These are phyloP conservation scores for Calonectria montana DNA, from an alignment of 2,329 filamentous ascomycete genomes.

Conservation along the genomic window DNA sequence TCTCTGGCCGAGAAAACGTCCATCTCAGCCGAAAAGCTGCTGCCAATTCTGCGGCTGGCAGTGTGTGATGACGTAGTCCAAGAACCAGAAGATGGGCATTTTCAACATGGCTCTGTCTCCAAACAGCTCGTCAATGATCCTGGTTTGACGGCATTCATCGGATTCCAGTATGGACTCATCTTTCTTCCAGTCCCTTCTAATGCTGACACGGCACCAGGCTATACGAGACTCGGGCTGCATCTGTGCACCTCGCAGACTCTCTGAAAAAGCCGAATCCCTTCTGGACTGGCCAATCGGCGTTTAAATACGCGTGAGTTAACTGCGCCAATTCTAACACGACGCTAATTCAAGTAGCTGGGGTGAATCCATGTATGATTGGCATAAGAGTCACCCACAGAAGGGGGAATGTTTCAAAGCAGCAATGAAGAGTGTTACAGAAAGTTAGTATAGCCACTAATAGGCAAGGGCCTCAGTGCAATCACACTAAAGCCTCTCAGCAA, in stretches of 20 bases:
- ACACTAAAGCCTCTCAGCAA: background rate
- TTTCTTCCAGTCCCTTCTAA: background rate
- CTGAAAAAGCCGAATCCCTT: slow-evolving; percentile 26
- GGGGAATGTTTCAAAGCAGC: slow-evolving; percentile 42
- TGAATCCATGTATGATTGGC: slow-evolving; percentile 37
- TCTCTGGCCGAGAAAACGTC: slow-evolving; percentile 22
- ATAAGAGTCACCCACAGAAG: slow-evolving; percentile 51
- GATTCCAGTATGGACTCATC: slow-evolving; percentile 26
- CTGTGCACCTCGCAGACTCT: slow-evolving; percentile 32
- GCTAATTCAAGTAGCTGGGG: slow-evolving; percentile 27
- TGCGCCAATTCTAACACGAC: background rate
- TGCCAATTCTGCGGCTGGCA: slow-evolving; percentile 28
- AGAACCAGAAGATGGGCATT: slow-evolving; percentile 16
- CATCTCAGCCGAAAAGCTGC: slow-evolving; percentile 26
- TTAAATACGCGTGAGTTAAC: slow-evolving; percentile 31
- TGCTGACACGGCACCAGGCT: slow-evolving; percentile 12
- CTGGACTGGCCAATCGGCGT: slow-evolving; percentile 35
- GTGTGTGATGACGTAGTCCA: slow-evolving; percentile 27
- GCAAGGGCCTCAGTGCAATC: slow-evolving; percentile 48
- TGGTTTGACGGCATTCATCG: slow-evolving; percentile 28
- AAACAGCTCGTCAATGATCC: slow-evolving; percentile 19
- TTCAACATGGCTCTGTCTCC: slow-evolving; percentile 25
- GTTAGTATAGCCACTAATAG: slow-evolving; percentile 1
- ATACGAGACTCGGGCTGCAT: slow-evolving; percentile 33
- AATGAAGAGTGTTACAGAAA: slow-evolving; percentile 25